Percentiles rank a stretch among this genome's conserved stretches.
Evolutionary conservation across 2,329 filamentous ascomycete species (phyloP).

Genomic region (Fonsecaea multimorphosa): DNA sequence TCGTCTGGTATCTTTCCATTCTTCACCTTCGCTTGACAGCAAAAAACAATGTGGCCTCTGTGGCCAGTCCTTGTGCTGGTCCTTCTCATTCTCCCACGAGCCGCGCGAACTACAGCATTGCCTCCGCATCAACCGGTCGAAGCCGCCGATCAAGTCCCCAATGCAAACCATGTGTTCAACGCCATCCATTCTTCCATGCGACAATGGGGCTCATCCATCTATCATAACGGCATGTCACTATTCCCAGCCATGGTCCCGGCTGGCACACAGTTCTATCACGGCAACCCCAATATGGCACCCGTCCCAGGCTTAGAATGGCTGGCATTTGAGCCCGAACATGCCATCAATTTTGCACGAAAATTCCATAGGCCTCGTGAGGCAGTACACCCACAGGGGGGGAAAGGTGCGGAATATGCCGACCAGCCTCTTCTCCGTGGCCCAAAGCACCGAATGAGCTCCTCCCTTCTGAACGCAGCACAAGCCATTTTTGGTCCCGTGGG

Average conservation of each 20-base stretch:
- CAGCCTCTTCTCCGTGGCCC: neutral
- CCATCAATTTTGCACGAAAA: conserved; percentile 64
- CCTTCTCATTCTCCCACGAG: neutral
- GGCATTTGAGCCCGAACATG: conserved; percentile 78
- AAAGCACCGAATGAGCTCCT: neutral
- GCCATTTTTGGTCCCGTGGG: neutral
- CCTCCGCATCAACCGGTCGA: neutral
- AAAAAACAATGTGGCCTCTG: conserved; percentile 1
- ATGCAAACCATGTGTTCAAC: conserved; percentile 74
- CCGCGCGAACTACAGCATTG: conserved; percentile 9
- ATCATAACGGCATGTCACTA: conserved; percentile 78
- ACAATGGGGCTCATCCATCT: conserved; percentile 74
- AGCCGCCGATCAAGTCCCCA: conserved; percentile 40
- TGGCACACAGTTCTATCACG: conserved; percentile 72
- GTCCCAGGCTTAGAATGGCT: conserved; percentile 57
- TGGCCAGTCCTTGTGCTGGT: neutral
- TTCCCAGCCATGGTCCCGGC: conserved; percentile 70
- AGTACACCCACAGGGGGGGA: neutral
- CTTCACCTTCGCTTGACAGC: neutral
- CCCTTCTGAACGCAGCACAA: neutral
- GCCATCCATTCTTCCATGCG: conserved; percentile 73
- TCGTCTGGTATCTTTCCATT: neutral
- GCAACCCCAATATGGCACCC: conserved; percentile 54
- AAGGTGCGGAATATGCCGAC: neutral
- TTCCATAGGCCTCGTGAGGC: neutral